These are phyloP conservation scores for Talaromyces wortmannii DNA, from an alignment of 495 filamentous ascomycete species.

Conservation along the genomic window DNA sequence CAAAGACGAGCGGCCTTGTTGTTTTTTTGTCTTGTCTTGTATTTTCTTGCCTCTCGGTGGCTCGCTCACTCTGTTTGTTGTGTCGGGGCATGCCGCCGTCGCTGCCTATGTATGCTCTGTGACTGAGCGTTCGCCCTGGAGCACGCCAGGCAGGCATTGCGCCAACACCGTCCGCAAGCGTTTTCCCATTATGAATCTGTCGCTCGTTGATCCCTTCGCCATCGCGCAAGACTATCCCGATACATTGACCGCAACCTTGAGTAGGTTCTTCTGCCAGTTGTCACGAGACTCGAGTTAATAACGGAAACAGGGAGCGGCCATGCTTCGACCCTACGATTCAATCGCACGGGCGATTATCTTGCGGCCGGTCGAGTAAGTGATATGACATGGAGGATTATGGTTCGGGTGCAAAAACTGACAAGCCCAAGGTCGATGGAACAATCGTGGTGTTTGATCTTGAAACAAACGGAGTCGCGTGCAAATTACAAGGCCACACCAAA, in stretches of 20 bases:
- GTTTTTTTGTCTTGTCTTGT: not conserved
- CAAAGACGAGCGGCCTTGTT: not conserved
- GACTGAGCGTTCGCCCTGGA: slow-evolving; percentile 1
- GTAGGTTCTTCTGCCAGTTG: slow-evolving; percentile 33
- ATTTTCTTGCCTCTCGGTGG: not conserved
- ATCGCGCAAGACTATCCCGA: slow-evolving; percentile 96
- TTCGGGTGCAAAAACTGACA: slow-evolving; percentile 6
- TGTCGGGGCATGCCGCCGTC: too few species aligned
- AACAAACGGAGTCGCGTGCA: slow-evolving; percentile 90
- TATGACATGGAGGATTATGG: slow-evolving; percentile 2
- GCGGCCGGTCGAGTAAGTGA: slow-evolving; percentile 74
- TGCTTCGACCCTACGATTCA: slow-evolving; percentile 76
- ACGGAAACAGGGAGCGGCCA: slow-evolving; percentile 49
- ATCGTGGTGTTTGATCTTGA: slow-evolving; percentile 96
- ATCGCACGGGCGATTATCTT: slow-evolving; percentile 85
- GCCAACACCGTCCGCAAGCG: not conserved
- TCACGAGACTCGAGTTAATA: not conserved
- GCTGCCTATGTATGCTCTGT: too few species aligned
- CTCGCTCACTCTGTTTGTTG: not conserved
- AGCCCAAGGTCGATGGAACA: slow-evolving; percentile 67
- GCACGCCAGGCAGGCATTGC: slow-evolving; percentile 1
- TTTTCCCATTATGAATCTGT: slow-evolving; percentile 59
- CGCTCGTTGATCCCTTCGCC: slow-evolving; percentile 72
- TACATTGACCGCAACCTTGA: slow-evolving; percentile 73
- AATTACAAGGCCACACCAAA: slow-evolving; percentile 82